Base-by-base conservation (phyloP, 2,329 filamentous ascomycete genomes). In the Aschersonia sp. region DNA sequence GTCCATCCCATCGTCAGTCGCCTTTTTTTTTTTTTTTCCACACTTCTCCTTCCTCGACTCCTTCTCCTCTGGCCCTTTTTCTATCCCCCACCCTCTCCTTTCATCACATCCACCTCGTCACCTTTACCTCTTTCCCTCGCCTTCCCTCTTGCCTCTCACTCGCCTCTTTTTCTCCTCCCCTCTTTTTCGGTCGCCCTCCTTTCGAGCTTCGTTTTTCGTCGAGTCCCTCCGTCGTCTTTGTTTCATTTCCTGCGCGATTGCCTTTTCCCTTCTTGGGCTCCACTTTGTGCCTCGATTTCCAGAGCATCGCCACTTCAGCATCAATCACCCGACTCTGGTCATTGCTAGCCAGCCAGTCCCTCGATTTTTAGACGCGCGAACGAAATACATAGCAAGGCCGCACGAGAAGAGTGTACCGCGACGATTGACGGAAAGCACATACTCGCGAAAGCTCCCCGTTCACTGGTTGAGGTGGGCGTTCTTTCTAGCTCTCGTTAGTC, bases 21-120 rank as follows among this genome's bases (percentile, higher is more conserved):
- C 37, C 46, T 45, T 50, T 42, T 30, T 42, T 56, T 59, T 55
- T 56, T 56, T 56, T 59, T 51, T 47, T 45, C n/a, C 49, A 51
- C 50, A 57, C 54, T 55, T 49, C 55, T n/a, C 31, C 53, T 37
- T 37, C 8, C 35, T 37, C 35, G 35, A 49, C 40, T n/a, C 7
- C 40, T 42, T 42, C n/a, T 42, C 40, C 5, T 5, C 5, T 14
- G 35, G 9, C 40, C 5, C 53, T 58, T 56, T 55, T 55, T 56
- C 55, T 56, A 54, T 55, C 56, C 53, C 57, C 54, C 51, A 54
- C 54, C 54, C 39, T 37, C 12, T 29, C 9, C 14, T 42, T 43
- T 41, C 46, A 33, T 48, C 30, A 32, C 44, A 33, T 48, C 32
- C 48, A 44, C 35, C 46, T 42, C 33, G 8, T 39, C 30, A 35